Conservation (phyloP, 2,329 filamentous ascomycete genomes). For the Didymella lethalis region DNA sequence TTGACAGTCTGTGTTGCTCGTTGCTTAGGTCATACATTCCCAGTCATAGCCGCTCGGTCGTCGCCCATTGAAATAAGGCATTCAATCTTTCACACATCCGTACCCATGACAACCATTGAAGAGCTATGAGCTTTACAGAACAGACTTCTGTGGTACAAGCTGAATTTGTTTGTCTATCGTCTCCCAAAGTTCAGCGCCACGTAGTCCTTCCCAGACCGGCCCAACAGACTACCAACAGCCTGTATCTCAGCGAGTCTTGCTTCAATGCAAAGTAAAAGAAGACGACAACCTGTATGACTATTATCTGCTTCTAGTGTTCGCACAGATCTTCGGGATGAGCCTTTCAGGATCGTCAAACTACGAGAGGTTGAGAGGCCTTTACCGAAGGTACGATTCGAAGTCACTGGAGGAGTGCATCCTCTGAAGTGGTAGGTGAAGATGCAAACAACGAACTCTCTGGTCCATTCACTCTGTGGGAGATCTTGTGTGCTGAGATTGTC, state of each 20-base stretch:
- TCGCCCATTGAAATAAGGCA: no score
- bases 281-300: neutral
- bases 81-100: no score
- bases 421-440: neutral
- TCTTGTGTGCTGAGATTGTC: no score
- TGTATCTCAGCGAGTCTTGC: neutral
- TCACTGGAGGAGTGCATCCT: neutral
- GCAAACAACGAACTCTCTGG: neutral
- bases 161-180: no score
- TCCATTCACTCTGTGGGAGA: no score
- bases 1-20: no score
- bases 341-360: neutral
- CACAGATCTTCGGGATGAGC: neutral
- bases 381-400: neutral
- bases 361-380: neutral
- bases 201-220: neutral
- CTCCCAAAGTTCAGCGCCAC: neutral
- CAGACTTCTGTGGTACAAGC: no score
- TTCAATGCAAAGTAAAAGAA: neutral
- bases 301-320: neutral
- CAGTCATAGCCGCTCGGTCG: no score
- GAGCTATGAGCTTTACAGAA: no score
- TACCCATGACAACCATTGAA: no score
- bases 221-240: neutral
- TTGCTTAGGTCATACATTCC: no score